Evolutionary conservation across 148 eudicot genomes (phyloP).

Genomic region (Rhododendron simsii): DNA sequence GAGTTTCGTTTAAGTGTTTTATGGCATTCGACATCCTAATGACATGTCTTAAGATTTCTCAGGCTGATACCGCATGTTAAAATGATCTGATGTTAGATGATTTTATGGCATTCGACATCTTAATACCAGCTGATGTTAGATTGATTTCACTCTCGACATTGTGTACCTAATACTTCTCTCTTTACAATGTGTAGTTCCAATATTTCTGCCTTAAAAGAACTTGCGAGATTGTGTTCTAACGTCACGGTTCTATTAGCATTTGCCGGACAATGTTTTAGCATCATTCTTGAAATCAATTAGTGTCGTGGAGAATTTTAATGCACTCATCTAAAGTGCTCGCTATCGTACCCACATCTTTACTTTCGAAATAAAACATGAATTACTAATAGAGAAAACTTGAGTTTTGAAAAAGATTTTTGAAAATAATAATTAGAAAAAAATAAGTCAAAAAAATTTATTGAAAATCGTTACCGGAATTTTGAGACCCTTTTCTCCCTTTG

Average conservation of each 20-base stretch:
- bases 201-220: not conserved
- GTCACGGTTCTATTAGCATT: not conserved
- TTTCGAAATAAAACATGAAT: too few species aligned
- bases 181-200: not conserved
- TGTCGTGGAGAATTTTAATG: not conserved
- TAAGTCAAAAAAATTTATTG: too few species aligned
- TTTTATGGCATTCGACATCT: too few species aligned
- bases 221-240: not conserved
- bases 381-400: too few species aligned
- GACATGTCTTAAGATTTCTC: not conserved
- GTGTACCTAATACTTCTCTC: not conserved
- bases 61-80: not conserved
- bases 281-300: not conserved
- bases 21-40: not conserved
- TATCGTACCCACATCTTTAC: not conserved
- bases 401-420: too few species aligned
- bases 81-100: not conserved
- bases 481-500: not conserved
- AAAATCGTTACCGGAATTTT: too few species aligned
- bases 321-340: not conserved
- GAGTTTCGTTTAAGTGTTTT: too few species aligned
- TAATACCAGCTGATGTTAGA: not conserved
- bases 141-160: not conserved
- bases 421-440: too few species aligned
- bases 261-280: not conserved